Evolutionary conservation across 805 yeast genomes (phyloP).

Genomic region (Nakazawaea anatomiae): DNA sequence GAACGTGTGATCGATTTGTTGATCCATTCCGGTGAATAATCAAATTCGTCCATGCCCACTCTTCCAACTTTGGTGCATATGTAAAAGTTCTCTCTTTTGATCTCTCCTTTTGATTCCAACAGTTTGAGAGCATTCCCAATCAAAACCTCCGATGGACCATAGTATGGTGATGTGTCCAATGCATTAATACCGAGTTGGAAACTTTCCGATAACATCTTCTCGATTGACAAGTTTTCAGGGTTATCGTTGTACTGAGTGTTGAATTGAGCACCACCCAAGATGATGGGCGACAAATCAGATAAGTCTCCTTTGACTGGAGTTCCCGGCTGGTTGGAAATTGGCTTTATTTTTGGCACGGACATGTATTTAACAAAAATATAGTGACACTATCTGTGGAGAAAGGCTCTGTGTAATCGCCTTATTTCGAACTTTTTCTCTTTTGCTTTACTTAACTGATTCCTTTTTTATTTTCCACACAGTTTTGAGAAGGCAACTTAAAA

Average conservation of each 20-base stretch:
- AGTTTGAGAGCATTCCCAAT: slow-evolving; percentile 59
- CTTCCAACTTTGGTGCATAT: slow-evolving; percentile 89
- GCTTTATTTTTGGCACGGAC: background rate
- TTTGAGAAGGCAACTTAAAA: too few relatives aligned
- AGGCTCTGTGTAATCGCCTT: too few relatives aligned
- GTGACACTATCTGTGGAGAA: too few relatives aligned
- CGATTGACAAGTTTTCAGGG: slow-evolving; percentile 55
- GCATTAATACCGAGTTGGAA: slow-evolving; percentile 68
- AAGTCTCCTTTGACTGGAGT: slow-evolving; percentile 17
- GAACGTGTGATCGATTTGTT: slow-evolving; percentile 62
- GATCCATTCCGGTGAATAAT: slow-evolving; percentile 60
- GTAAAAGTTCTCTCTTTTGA: slow-evolving; percentile 57
- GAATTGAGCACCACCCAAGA: slow-evolving; percentile 87
- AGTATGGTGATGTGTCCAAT: slow-evolving; percentile 88
- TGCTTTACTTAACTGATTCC: too few relatives aligned
- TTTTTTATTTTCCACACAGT: too few relatives aligned
- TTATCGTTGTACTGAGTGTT: slow-evolving; percentile 72
- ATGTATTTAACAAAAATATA: background rate
- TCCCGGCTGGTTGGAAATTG: background rate
- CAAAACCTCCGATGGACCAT: slow-evolving; percentile 79
- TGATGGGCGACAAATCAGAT: slow-evolving; percentile 44
- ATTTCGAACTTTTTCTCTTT: too few relatives aligned
- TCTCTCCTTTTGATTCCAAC: slow-evolving; percentile 25
- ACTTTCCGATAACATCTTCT: slow-evolving; percentile 51
- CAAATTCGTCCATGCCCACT: slow-evolving; percentile 59